Base-by-base conservation (phyloP, 1,284 basidiomycete genomes). In the Moniliophthora roreri region DNA sequence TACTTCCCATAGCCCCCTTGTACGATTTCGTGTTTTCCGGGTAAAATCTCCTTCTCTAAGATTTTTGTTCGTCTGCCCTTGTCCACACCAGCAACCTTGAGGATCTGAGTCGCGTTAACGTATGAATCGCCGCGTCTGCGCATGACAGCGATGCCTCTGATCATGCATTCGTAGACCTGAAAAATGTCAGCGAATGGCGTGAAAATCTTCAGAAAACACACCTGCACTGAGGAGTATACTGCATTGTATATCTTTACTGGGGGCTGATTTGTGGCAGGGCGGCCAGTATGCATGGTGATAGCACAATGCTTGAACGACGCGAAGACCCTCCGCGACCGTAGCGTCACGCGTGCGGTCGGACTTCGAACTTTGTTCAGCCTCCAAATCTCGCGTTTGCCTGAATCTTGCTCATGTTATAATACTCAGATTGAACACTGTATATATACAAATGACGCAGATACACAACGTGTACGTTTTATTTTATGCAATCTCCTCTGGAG, bases 1-100 rank as follows among this genome's bases (percentile, higher is more conserved):
- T 98, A 99, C 75, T 98, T 98, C 40, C 97, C 97, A 66, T 98
- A 99, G 38, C 97, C 97, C 46, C 97, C 97, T 70, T 99, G 97
- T 10, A 99, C 94, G 71, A 99, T 99, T 72, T 99, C 96, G 71
- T 99, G 95, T 71, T 93, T 89, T 49, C 95, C 95, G 42, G 91
- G 90, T 38, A 95, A 81, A 58, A 99, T 93, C 75, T 99, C 96
- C 70, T 96, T 97, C 76, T 99, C 97, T 35, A 99, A 80, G 54
- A 98, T 98, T 81, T 98, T 98, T 20, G 96, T 98, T 40, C 97
- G 82, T 37, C 91, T 84, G 2, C 94, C 95, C 74, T 99, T 99
- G 73, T 97, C 94, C 56, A 99, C 90, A 39, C 97, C 97, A 7
- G 97, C 97, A 39, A 99, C 95, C 73, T 99, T 99, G 65, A 99